Conservation (phyloP, 2,329 filamentous ascomycete species). For the Elsinoe fawcettii region DNA sequence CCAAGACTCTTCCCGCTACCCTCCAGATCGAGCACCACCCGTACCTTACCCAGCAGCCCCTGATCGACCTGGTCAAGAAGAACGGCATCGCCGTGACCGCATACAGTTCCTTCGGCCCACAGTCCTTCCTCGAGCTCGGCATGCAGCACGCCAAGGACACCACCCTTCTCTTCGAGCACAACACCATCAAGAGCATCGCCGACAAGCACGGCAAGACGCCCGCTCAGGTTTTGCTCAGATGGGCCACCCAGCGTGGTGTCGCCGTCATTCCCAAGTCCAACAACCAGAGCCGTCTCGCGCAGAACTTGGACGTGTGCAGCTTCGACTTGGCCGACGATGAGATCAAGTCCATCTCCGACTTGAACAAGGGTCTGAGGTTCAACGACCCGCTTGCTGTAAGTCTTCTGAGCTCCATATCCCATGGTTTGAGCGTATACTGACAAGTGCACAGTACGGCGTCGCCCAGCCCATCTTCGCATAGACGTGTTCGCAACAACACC, state of each 20-base stretch:
- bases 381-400: constrained; percentile 67
- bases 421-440: neutral
- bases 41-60: constrained; percentile 67
- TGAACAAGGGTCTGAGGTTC: constrained; percentile 63
- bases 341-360: constrained; percentile 55
- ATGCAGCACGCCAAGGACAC: constrained; percentile 60
- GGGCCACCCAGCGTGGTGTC: constrained; percentile 75
- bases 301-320: constrained; percentile 59
- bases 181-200: constrained; percentile 56
- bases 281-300: constrained; percentile 47
- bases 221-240: constrained; percentile 75
- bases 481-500: neutral
- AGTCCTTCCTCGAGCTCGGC: constrained; percentile 69
- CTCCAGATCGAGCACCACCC: constrained; percentile 89
- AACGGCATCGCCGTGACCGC: constrained; percentile 70
- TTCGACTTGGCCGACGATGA: constrained; percentile 62
- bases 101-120: constrained; percentile 76
- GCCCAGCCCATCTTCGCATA: constrained; percentile 49
- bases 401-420: constrained; percentile 13
- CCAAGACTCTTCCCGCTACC: constrained; percentile 63
- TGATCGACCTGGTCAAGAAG: constrained; percentile 61
- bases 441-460: constrained; percentile 38
- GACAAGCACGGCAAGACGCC: constrained; percentile 63
- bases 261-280: constrained; percentile 78
- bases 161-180: constrained; percentile 63